A percentile compares a stretch with the other conserved stretches of the same genome.
phyloP scores from a whole-genome alignment of 129 eudicot genomes.

The Lactuca sativa region DNA sequence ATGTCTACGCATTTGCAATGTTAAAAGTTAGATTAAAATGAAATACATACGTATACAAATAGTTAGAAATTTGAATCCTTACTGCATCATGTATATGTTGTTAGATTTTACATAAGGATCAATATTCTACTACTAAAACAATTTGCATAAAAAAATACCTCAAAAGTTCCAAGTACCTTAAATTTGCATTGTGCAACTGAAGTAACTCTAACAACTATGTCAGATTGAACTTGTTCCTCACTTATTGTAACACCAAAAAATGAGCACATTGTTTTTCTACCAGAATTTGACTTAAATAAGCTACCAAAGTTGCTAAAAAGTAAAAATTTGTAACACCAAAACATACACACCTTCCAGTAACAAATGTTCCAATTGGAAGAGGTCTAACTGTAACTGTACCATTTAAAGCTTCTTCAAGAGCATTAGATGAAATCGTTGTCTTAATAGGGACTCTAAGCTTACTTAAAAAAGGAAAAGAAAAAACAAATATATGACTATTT shows the following conservation, averaged over 20 bases:
- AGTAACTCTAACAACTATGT: conserved; percentile 88
- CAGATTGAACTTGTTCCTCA: conserved; percentile 94
- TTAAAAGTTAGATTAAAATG: too few species aligned
- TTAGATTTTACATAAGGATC: conserved; percentile 8
- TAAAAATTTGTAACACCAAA: conserved; percentile 9
- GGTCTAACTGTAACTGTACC: conserved; percentile 95
- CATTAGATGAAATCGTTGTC: conserved; percentile 95
- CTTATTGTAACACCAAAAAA: conserved; percentile 89
- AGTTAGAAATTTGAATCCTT: too few species aligned
- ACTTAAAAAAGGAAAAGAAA: conserved; percentile 37
- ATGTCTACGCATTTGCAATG: too few species aligned
- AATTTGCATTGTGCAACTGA: conserved; percentile 99
- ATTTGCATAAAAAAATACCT: not conserved
- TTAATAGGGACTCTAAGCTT: conserved; percentile 99
- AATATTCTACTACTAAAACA: not conserved
- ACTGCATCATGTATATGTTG: not conserved
- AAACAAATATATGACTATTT: not conserved
- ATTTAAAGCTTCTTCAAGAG: conserved; percentile 94
- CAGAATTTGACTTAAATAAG: conserved; percentile 37
- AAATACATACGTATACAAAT: too few species aligned
- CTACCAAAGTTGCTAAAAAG: conserved; percentile 7
- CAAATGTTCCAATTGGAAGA: conserved; percentile 92
- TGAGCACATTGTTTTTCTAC: conserved; percentile 98
- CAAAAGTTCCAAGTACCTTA: conserved; percentile 51
- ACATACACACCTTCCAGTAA: conserved; percentile 81